Base-by-base conservation (phyloP, 257 asterid species). In the Gentiana straminea region DNA sequence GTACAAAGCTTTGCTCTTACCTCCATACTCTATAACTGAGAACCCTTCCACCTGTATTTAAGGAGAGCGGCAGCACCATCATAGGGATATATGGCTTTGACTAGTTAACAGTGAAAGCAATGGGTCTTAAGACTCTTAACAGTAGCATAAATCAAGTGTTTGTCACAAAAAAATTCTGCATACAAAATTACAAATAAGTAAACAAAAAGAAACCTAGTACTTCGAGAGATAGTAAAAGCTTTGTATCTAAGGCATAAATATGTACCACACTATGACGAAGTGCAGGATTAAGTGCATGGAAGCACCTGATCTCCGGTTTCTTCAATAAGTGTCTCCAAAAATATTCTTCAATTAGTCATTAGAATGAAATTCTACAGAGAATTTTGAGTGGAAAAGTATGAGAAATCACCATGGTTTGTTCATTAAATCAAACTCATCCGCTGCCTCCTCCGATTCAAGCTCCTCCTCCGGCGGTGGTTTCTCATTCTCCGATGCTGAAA, bases 31-130 rank as follows among this genome's bases (percentile, higher is more conserved):
- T 24, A 24, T 24, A 24, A 24, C 24, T 0, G 24, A 60, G 96
- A 91, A 79, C 86, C 98, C 70, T 84, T 82, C 98, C 98, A 91
- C 60, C 62, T 80, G 74, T 86, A 79, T 61, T 82, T 91, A 54
- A 91, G 75, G 51, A 91, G 80, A 34, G 98, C 98, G 59, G 98
- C 83, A 56, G 98, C 96, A 59, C 98, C 98, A 77, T 96, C 98
- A 79, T 91, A 96, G 1, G 98, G 98, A 77, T 80, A 91, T 70
- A 91, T 50, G 59, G 98, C 96, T 75, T 79, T 91, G 64, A 91
- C 89, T 78, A 70, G 82, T 96, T 90, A 74, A 52, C 65, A 68
- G 60, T 41, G 71, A 72, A 65, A 61, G 51, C 39, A 57, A 65
- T 48, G 45, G 57, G 45, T 66, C 62, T 79, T 68, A 76, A 64